Evolutionary conservation across 768 basidiomycete genomes (phyloP), one percentile per base, ranked within the genome.

Genomic region (Leucocoprinus leucothites): DNA sequence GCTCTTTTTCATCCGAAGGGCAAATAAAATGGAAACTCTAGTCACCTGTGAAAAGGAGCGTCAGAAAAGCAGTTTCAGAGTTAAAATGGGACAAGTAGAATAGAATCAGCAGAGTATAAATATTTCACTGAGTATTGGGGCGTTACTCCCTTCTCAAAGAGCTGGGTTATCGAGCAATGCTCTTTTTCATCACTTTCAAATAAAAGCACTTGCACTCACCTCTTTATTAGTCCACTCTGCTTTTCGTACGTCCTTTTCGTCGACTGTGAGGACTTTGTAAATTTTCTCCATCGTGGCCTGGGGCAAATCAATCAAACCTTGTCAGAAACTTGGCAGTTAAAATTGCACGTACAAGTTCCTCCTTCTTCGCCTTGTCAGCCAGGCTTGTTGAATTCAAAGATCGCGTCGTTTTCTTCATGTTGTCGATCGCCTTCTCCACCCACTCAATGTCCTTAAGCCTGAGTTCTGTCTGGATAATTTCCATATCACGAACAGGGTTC

Each of bases 371-470:
- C 74, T 89, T 97, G 71, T 96, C 96, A 0, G 92, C 94, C 62
- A 99, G 75, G 66, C 85, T 88, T 46, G 67, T 81, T 64, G 76
- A 90, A 7, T 88, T 90, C 22, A 95, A 76, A 56, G 82, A 73
- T 42, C 92, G 81, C 16, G 84, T 83, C 35, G 72, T 66, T 74
- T 88, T 91, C 73, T 91, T 93, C 60, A 92, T 69, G 43, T 70
- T 73, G 0, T 95, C 95, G 31, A 98, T 69, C 41, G 85, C 73
- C 74, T 98, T 98, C 73, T 98, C 91, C 9, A 93, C 88, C 97
- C 97, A 99, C 66, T 99, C 97, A 60, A 95, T 95, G 71, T 99
- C 97, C 75, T 99, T 99, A 41, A 99, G 74, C 46, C 94, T 80
- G 18, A 99, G 77, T 71, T 99, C 97, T 7, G 85, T 96, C 61